Percentiles rank a stretch among this genome's conserved stretches.
phyloP scores from a whole-genome alignment of 192 early-diverging fungal species.

The Coemansia sp. region DNA sequence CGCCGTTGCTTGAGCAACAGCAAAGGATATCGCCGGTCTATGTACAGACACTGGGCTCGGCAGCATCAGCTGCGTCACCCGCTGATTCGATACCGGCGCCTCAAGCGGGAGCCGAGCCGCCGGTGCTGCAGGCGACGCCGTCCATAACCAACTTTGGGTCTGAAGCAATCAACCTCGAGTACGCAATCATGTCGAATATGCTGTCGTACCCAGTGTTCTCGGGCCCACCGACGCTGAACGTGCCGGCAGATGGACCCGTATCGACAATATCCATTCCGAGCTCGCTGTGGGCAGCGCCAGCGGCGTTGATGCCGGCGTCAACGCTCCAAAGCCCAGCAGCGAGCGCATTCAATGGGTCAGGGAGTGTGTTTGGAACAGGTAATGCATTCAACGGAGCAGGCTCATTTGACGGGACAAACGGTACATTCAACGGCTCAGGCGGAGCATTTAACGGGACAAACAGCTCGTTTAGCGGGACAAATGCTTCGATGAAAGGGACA shows the following conservation, averaged over 20 bases:
- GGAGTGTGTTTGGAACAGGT: neutral
- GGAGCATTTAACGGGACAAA: no score
- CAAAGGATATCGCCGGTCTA: conserved; percentile 8
- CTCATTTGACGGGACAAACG: neutral
- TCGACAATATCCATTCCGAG: conserved; percentile 50
- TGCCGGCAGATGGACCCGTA: conserved; percentile 23
- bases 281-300: conserved; percentile 42
- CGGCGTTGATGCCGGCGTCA: conserved; percentile 12
- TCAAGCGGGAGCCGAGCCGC: conserved; percentile 7
- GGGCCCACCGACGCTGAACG: conserved; percentile 25
- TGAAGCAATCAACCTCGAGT: conserved; percentile 84
- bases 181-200: conserved; percentile 87
- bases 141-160: conserved; percentile 70
- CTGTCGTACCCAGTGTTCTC: conserved; percentile 63
- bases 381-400: neutral
- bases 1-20: conserved; percentile 23
- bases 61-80: neutral
- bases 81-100: conserved; percentile 2
- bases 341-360: neutral
- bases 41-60: conserved; percentile 6
- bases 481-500: neutral
- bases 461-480: no score
- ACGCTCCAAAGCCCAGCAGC: conserved; percentile 1
- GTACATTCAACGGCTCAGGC: neutral
- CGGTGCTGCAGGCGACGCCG: conserved; percentile 26